Evolutionary conservation across 768 basidiomycete genomes (phyloP), one percentile per base, ranked within the genome.

Genomic region (Tulasnella sp.): DNA sequence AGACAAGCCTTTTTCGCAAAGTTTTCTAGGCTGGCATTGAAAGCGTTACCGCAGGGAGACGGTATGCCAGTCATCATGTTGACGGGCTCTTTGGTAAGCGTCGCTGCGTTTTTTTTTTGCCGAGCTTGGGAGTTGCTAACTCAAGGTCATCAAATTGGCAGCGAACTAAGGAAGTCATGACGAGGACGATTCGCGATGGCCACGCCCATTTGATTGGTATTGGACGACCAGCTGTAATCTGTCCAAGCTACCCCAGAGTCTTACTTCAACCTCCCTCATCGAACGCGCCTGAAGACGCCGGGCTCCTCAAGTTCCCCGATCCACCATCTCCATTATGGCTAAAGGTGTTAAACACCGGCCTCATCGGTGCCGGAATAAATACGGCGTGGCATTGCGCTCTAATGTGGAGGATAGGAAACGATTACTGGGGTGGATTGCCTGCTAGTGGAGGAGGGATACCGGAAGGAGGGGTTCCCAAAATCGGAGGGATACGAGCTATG

Each of bases 161-260:
- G 77, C 85, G 86, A 31, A 88, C 90, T 0, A 87, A 88, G 19
- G 82, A 85, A 0, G 85, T 88, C 38, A 84, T 95, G 49, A 82
- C 85, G 14, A 81, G 83, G 19, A 91, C 88, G 0, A 85, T 94
- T 19, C 78, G 80, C 0, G 83, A 86, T 11, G 83, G 82, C 6
- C 88, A 93, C 76, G 88, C 93, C 0, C 87, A 96, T 81, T 84
- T 96, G 31, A 84, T 94, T 39, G 95, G 95, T 0, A 85, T 96
- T 22, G 95, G 89, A 7, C 86, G 95, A 75, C 85, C 85, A 17
- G 86, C 93, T 0, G 82, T 93, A 25, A 81, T 89, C 9, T 85
- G 85, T 76, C 93, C 94, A 0, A 83, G 88, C 69, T 82, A 92
- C 42, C 22, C 91, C 92, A 0, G 78, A 70, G 71, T 37, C 83